These are phyloP conservation scores for Sclerotinia sclerotiorum DNA, from an alignment of 2,329 filamentous ascomycete species.

Conservation along the genomic window DNA sequence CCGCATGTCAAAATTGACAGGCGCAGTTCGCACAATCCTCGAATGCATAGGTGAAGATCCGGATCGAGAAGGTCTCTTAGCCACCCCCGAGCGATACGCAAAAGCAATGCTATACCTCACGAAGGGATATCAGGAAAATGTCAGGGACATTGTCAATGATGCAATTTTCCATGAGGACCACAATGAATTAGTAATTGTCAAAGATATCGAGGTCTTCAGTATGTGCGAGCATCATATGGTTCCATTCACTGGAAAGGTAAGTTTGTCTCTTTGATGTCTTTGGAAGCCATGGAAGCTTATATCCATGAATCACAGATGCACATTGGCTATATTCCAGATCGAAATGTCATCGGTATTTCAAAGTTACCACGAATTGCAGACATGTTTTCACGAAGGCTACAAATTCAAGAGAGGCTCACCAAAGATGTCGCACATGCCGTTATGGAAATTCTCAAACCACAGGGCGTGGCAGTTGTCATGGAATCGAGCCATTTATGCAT, in stretches of 20 bases:
- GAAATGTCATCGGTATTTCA: conserved; percentile 89
- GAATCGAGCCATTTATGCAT: conserved; percentile 96
- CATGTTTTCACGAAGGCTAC: conserved; percentile 90
- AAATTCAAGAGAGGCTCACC: conserved; percentile 94
- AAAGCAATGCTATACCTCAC: conserved; percentile 96
- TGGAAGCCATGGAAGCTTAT: conserved; percentile 16
- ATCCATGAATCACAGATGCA: conserved; percentile 69
- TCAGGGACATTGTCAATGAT: conserved; percentile 85
- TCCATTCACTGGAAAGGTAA: conserved; percentile 90
- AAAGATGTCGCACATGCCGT: conserved; percentile 95
- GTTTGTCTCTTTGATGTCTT: conserved; percentile 17
- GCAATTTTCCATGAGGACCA: conserved; percentile 97
- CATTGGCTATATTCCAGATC: conserved; percentile 93
- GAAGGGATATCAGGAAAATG: conserved; percentile 93
- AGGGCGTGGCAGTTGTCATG: conserved; percentile 96
- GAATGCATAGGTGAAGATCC: conserved; percentile 70
- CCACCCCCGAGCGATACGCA: conserved; percentile 81
- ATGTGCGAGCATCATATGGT: conserved; percentile 97
- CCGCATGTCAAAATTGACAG: conserved; percentile 58
- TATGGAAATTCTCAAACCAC: conserved; percentile 87
- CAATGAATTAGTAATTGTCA: conserved; percentile 96
- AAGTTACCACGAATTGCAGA: conserved; percentile 95
- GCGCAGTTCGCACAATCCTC: conserved; percentile 63
- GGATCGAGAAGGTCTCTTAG: conserved; percentile 62
- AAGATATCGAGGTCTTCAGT: conserved; percentile 93